Evolutionary conservation across 2,329 filamentous ascomycete species (phyloP).

Genomic region (Cladophialophora carrionii): DNA sequence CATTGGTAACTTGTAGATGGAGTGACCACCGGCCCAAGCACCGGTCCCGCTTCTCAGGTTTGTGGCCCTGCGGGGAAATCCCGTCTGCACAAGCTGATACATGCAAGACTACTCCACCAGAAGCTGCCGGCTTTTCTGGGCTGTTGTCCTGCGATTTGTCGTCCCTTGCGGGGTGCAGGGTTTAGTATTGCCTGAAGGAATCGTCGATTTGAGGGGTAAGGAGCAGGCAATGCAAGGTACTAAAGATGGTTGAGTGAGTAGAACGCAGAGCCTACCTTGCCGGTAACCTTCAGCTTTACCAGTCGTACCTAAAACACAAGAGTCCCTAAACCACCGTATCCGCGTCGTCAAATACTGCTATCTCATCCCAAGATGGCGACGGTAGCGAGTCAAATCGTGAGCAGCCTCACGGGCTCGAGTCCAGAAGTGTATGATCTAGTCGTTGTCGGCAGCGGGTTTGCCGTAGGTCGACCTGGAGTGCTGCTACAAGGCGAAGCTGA

Average conservation of each 20-base stretch:
- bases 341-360: not conserved
- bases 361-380: conserved; percentile 15
- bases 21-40: not conserved
- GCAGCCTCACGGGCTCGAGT: conserved; percentile 28
- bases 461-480: conserved; percentile 22
- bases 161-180: conserved; percentile 21
- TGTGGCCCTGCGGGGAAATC: not conserved
- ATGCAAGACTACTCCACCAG: not conserved
- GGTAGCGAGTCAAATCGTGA: conserved; percentile 26
- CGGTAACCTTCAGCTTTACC: not conserved
- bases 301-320: not conserved
- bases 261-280: not conserved
- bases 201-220: conserved; percentile 18
- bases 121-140: not conserved
- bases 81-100: not conserved
- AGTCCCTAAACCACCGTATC: not conserved
- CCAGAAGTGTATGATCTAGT: conserved; percentile 45
- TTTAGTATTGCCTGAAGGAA: conserved; percentile 5
- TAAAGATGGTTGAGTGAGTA: conserved; percentile 2
- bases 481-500: conserved; percentile 1
- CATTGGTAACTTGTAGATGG: not conserved
- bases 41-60: not conserved
- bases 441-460: conserved; percentile 49
- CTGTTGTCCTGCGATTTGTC: conserved; percentile 16
- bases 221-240: not conserved